Conservation (phyloP, 805 yeast genomes). For the Zygosaccharomyces pseudorouxii region DNA sequence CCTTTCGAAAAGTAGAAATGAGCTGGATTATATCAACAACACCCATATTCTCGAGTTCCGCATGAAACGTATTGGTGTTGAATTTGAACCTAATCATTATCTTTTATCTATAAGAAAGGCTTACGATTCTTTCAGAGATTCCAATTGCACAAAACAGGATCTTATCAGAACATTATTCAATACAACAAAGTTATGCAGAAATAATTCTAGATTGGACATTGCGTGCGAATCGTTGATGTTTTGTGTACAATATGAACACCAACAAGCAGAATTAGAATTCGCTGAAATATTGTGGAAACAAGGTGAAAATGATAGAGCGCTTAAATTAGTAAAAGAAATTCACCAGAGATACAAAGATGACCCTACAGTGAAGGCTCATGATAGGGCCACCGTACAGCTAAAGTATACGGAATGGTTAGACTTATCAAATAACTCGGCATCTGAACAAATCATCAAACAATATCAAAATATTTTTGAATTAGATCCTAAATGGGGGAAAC, state of each 20-base stretch:
- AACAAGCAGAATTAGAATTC: constrained; percentile 62
- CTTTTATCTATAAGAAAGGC: constrained; percentile 57
- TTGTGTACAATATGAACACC: constrained; percentile 29
- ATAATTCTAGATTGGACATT: constrained; percentile 62
- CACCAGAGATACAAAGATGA: constrained; percentile 20
- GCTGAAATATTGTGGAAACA: constrained; percentile 84
- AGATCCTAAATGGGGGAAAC: constrained; percentile 65
- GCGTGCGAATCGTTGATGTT: constrained; percentile 67
- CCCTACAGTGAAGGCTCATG: constrained; percentile 20
- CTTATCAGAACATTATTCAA: constrained; percentile 51
- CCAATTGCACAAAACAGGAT: constrained; percentile 26
- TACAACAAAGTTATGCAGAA: constrained; percentile 61
- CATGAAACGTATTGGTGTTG: constrained; percentile 40
- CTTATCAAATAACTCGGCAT: constrained; percentile 74
- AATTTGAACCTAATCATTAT: constrained; percentile 57
- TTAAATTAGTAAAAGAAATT: constrained; percentile 49
- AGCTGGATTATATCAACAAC: constrained; percentile 14
- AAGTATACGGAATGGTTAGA: constrained; percentile 88
- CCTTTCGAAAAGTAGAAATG: constrained; percentile 28
- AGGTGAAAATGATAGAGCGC: constrained; percentile 82
- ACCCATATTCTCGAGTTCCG: constrained; percentile 24
- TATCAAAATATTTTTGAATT: constrained; percentile 55
- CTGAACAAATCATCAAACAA: constrained; percentile 64
- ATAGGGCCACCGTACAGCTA: constrained; percentile 48
- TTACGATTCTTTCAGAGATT: constrained; percentile 33